A percentile compares a stretch with the other conserved stretches of the same genome.
Conservation (phyloP, 768 basidiomycete species). For the Clavulina sp. region DNA sequence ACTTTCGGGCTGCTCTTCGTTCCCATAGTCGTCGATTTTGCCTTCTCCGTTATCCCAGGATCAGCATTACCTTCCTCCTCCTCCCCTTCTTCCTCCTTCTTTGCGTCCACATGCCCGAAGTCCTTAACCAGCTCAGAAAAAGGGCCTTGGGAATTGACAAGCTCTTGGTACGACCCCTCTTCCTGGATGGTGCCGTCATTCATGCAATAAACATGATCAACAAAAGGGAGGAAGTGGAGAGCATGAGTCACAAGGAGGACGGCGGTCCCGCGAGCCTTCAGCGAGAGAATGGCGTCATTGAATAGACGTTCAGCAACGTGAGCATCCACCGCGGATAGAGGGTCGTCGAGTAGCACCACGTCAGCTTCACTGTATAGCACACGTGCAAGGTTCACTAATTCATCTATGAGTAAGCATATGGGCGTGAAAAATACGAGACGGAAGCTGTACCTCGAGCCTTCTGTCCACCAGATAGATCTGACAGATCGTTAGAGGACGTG, state of each 20-base stretch:
- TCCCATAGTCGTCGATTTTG: background rate
- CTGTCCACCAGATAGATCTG: conserved; percentile 15
- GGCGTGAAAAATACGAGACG: background rate
- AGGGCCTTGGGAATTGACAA: conserved; percentile 13
- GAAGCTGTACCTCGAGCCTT: background rate
- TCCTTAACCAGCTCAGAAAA: conserved; percentile 31
- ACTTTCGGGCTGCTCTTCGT: too few relatives aligned
- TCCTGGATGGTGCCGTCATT: conserved; percentile 41
- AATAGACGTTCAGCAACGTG: conserved; percentile 52
- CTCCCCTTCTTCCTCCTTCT: conserved; percentile 12
- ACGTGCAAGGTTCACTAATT: conserved; percentile 57
- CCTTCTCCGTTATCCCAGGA: background rate
- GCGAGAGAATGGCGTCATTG: conserved; percentile 19
- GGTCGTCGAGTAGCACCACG: conserved; percentile 66
- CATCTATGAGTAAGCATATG: conserved; percentile 27
- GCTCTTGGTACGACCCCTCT: conserved; percentile 40
- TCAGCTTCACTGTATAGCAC: conserved; percentile 60
- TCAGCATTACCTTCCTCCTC: conserved; percentile 4
- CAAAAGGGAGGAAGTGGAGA: conserved; percentile 37
- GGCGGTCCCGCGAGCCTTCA: conserved; percentile 18
- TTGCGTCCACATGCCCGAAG: conserved; percentile 28
- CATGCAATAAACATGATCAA: conserved; percentile 49
- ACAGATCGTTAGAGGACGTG: background rate
- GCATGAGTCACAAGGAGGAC: conserved; percentile 36
- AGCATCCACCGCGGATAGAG: conserved; percentile 62